Evolutionary conservation across 2,329 filamentous ascomycete species (phyloP).

Genomic region (Fusarium napiforme): DNA sequence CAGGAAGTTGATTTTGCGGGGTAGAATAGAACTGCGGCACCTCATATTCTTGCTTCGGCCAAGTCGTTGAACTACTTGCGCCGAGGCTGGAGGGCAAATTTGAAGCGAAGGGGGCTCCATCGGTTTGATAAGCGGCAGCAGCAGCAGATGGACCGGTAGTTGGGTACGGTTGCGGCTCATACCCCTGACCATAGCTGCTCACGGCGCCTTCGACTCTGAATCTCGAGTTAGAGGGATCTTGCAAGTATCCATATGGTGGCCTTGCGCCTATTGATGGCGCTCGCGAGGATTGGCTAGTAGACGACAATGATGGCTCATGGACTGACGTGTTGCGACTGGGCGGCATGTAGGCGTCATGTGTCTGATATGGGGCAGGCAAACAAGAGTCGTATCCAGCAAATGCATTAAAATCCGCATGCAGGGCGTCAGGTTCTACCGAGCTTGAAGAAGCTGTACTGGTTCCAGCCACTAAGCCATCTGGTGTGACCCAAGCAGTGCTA

Average conservation of each 20-base stretch:
- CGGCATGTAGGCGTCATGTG: constrained; percentile 58
- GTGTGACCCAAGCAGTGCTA: constrained; percentile 55
- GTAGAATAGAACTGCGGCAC: constrained; percentile 38
- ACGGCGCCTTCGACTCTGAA: constrained; percentile 36
- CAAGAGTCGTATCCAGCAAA: constrained; percentile 60
- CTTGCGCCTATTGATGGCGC: constrained; percentile 29
- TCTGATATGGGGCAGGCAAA: constrained; percentile 55
- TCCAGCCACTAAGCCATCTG: constrained; percentile 52
- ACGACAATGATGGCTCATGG: constrained; percentile 35
- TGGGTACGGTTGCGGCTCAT: constrained; percentile 39
- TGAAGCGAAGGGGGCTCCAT: constrained; percentile 34
- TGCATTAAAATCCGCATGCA: constrained; percentile 62
- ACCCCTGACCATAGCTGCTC: constrained; percentile 30
- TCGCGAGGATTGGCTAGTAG: constrained; percentile 30
- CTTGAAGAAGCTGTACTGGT: constrained; percentile 49
- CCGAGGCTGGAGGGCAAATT: constrained; percentile 33
- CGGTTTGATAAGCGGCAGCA: constrained; percentile 35
- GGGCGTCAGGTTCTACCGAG: constrained; percentile 56
- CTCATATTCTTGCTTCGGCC: constrained; percentile 44
- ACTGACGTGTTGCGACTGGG: constrained; percentile 45
- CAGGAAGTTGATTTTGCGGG: constrained; percentile 35
- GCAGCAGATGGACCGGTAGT: constrained; percentile 28
- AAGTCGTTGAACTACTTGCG: constrained; percentile 22
- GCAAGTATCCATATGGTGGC: constrained; percentile 41
- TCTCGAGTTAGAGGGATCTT: constrained; percentile 33